phyloP scores from a whole-genome alignment of 345 rosid genomes.

The Pseudoturritis turrita region DNA sequence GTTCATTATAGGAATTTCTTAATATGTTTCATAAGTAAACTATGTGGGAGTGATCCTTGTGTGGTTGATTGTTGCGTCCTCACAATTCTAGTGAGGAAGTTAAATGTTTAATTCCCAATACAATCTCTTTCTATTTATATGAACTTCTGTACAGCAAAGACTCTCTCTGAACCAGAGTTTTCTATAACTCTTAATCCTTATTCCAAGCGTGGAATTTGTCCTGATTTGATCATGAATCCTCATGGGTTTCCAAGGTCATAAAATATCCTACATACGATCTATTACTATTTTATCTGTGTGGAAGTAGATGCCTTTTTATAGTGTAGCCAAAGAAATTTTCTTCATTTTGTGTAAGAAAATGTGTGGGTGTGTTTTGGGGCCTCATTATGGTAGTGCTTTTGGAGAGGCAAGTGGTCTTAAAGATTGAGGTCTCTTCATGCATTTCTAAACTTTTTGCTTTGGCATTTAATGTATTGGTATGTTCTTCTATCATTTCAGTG shows the following conservation, averaged over 20 bases:
- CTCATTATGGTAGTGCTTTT: constrained; percentile 97
- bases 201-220: constrained; percentile 95
- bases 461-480: neutral
- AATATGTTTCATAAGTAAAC: neutral
- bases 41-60: neutral
- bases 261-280: neutral
- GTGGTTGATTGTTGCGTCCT: neutral
- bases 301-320: neutral
- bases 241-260: constrained; percentile 94
- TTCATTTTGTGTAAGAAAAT: neutral
- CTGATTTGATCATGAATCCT: constrained; percentile 96
- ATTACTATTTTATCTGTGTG: neutral
- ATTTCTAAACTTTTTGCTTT: neutral
- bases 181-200: too few relatives aligned
- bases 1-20: neutral
- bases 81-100: neutral
- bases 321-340: too few relatives aligned
- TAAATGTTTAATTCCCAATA: neutral
- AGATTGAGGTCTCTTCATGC: neutral
- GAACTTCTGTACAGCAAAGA: too few relatives aligned
- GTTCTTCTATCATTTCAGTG: constrained; percentile 40
- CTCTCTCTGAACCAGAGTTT: too few relatives aligned
- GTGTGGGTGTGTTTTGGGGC: neutral
- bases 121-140: too few relatives aligned
- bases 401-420: constrained; percentile 76